Percentiles rank a stretch among this genome's conserved stretches.
These are phyloP conservation scores for Petunia secreta DNA, from an alignment of 257 asterid genomes.

Conservation along the genomic window DNA sequence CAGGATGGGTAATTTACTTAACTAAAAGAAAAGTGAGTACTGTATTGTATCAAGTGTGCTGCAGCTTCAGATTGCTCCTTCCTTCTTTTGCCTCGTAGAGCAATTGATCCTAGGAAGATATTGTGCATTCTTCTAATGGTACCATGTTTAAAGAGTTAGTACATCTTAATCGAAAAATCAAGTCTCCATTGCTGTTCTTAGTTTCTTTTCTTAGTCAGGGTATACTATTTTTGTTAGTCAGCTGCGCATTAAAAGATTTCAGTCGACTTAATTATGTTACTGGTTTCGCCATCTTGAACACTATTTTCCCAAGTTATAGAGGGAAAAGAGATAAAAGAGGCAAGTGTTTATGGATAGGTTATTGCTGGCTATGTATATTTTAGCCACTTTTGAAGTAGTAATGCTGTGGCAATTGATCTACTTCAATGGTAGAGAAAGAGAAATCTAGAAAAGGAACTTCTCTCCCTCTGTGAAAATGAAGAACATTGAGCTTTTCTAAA, in stretches of 20 bases:
- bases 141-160: not conserved
- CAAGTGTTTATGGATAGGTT: not conserved
- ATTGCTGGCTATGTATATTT: not conserved
- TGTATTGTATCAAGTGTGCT: not conserved
- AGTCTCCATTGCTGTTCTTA: not conserved
- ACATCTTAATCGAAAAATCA: not conserved
- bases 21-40: not conserved
- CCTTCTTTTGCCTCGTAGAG: conserved; percentile 6
- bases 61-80: conserved; percentile 17
- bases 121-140: not conserved
- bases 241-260: not conserved
- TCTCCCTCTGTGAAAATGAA: conserved; percentile 3
- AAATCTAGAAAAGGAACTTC: too few relatives aligned
- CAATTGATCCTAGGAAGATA: conserved; percentile 5
- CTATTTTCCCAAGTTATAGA: conserved; percentile 9
- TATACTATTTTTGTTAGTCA: not conserved
- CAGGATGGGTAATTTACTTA: not conserved
- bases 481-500: not conserved
- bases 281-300: not conserved
- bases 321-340: not conserved
- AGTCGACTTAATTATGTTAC: not conserved
- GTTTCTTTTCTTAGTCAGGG: not conserved
- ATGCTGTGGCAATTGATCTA: not conserved
- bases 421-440: conserved; percentile 2
- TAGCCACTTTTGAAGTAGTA: conserved; percentile 4